Conservation (phyloP, 331 rosid species). For the Saraca asoca region DNA sequence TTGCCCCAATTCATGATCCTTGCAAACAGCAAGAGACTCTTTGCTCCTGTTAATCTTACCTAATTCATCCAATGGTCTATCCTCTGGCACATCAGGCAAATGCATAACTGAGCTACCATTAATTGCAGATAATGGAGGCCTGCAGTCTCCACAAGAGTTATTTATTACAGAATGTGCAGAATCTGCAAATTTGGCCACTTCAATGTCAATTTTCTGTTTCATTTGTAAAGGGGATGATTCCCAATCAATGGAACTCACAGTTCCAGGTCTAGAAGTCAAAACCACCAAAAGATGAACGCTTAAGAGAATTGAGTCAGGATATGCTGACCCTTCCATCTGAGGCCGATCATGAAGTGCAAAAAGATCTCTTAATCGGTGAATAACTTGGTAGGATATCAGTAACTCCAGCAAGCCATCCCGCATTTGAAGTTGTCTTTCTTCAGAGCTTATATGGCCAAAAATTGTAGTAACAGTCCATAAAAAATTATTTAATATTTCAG, state of each 20-base stretch:
- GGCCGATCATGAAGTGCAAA: conserved; percentile 99
- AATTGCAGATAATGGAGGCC: conserved; percentile 40
- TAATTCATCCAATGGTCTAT: conserved; percentile 62
- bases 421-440: conserved; percentile 91
- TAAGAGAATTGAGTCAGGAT: conserved; percentile 81
- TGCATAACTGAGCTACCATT: conserved; percentile 49
- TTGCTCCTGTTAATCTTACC: conserved; percentile 38
- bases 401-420: conserved; percentile 89
- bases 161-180: conserved; percentile 44
- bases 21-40: conserved; percentile 44
- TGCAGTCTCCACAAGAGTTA: conserved; percentile 46
- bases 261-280: conserved; percentile 75
- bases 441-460: conserved; percentile 74
- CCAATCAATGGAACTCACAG: conserved; percentile 64
- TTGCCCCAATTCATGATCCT: conserved; percentile 49
- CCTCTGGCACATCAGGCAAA: conserved; percentile 80
- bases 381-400: conserved; percentile 80
- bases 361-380: conserved; percentile 90
- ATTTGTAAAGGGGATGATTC: conserved; percentile 45
- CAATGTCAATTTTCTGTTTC: conserved; percentile 47
- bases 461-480: conserved; percentile 79
- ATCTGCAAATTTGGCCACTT: conserved; percentile 48
- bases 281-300: conserved; percentile 80
- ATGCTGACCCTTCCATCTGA: conserved; percentile 95
- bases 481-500: conserved; percentile 86